Evolutionary conservation across 2,329 filamentous ascomycete species (phyloP).

Genomic region (Botrytis elliptica): DNA sequence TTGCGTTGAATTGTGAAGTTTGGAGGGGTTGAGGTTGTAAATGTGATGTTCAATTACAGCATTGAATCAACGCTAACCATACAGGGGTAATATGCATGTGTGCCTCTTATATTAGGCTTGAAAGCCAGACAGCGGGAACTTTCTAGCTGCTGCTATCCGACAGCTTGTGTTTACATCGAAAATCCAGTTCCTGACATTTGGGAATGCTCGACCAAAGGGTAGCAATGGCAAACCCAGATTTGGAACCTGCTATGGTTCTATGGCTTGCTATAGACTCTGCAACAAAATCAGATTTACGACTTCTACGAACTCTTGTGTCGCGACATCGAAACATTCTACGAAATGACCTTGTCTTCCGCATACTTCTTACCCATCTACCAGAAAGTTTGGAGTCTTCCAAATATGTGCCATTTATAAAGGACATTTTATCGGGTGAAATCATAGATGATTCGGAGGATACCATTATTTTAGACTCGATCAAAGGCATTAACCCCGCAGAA

Average conservation of each 20-base stretch:
- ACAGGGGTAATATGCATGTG: not conserved
- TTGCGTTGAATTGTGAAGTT: constrained; percentile 30
- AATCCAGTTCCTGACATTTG: not conserved
- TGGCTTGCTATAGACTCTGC: constrained; percentile 72
- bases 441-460: constrained; percentile 41
- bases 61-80: constrained; percentile 5
- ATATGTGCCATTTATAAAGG: constrained; percentile 61
- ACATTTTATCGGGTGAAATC: constrained; percentile 44
- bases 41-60: constrained; percentile 30
- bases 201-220: constrained; percentile 21
- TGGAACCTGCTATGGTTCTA: constrained; percentile 67
- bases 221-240: constrained; percentile 40
- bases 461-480: constrained; percentile 56
- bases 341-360: constrained; percentile 64
- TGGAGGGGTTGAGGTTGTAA: constrained; percentile 23
- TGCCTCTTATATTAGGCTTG: constrained; percentile 4
- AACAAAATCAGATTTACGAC: constrained; percentile 61
- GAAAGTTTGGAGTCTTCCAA: constrained; percentile 63
- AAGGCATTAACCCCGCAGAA: constrained; percentile 59
- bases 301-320: constrained; percentile 59
- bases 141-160: constrained; percentile 22
- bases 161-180: not conserved
- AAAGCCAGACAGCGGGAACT: not conserved
- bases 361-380: constrained; percentile 75
- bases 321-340: constrained; percentile 57